A percentile compares a stretch with the other conserved stretches of the same genome.
phyloP scores from a whole-genome alignment of 805 yeast genomes.

The Debaryomyces tyrocola region DNA sequence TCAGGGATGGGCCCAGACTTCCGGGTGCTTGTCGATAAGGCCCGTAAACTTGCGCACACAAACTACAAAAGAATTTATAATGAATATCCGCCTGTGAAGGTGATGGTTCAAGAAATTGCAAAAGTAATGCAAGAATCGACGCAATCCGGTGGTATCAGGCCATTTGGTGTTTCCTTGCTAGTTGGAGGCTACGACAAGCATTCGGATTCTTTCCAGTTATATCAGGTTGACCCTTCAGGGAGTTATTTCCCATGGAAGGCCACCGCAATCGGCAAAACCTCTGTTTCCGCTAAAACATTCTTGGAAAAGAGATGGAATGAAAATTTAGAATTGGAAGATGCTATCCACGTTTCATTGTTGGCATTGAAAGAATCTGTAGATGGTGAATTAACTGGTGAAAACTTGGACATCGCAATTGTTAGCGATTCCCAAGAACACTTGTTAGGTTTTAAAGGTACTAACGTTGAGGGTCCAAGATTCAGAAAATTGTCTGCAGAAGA shows the following conservation, averaged over 20 bases:
- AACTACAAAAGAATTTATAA: conserved; percentile 90
- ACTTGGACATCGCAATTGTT: conserved; percentile 87
- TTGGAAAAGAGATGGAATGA: conserved; percentile 98
- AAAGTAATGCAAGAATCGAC: conserved; percentile 98
- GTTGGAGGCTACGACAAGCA: conserved; percentile 93
- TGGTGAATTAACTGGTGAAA: conserved; percentile 96
- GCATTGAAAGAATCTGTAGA: conserved; percentile 96
- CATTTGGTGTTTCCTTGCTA: conserved; percentile 93
- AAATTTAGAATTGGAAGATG: conserved; percentile 95
- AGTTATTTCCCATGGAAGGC: conserved; percentile 99
- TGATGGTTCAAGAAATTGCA: conserved; percentile 92
- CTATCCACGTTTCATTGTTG: conserved; percentile 91
- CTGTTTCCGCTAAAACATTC: conserved; percentile 95
- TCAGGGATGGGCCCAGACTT: conserved; percentile 99
- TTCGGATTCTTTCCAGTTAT: conserved; percentile 67
- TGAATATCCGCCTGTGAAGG: conserved; percentile 95
- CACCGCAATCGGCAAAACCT: conserved; percentile 96
- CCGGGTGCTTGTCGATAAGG: conserved; percentile 89
- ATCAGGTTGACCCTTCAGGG: conserved; percentile 98
- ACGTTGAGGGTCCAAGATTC: conserved; percentile 85
- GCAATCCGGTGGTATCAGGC: conserved; percentile 97
- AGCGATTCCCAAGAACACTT: conserved; percentile 79
- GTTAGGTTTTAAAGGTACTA: conserved; percentile 84
- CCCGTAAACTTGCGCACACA: conserved; percentile 91
- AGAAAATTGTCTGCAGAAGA: conserved; percentile 84